Evolutionary conservation across 179 eudicot genomes (phyloP).

Genomic region (Pouteria campechiana): DNA sequence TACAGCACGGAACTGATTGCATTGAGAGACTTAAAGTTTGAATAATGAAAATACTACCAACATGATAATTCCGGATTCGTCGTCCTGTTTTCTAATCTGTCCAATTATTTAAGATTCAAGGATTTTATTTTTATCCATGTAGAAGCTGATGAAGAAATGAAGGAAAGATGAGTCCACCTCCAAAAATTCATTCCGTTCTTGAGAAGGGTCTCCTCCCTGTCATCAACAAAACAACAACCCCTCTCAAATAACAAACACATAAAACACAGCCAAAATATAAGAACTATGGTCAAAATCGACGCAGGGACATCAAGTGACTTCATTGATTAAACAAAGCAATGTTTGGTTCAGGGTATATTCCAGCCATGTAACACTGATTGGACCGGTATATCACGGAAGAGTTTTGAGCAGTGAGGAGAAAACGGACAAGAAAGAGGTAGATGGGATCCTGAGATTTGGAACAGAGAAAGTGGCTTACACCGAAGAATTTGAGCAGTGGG

Average conservation of each 20-base stretch:
- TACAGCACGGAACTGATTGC: too few species aligned
- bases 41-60: too few species aligned
- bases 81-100: too few species aligned
- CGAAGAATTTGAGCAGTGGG: slow-evolving; percentile 35
- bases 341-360: neutral
- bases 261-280: neutral
- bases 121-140: too few species aligned
- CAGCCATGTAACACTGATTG: neutral
- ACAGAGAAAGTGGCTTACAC: slow-evolving; percentile 9
- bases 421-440: neutral
- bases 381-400: too few species aligned
- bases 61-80: too few species aligned
- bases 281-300: neutral
- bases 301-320: neutral
- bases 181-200: slow-evolving; percentile 23
- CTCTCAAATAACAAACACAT: neutral
- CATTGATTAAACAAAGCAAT: too few species aligned
- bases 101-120: too few species aligned
- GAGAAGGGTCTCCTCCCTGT: slow-evolving; percentile 46
- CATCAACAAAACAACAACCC: slow-evolving; percentile 3
- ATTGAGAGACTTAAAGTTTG: too few species aligned
- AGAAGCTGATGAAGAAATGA: too few species aligned
- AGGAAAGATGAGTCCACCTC: too few species aligned
- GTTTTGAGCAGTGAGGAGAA: neutral
- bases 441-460: too few species aligned